Base-by-base conservation (phyloP, 2,329 filamentous ascomycete genomes). In the Sphaceloma murrayae region DNA sequence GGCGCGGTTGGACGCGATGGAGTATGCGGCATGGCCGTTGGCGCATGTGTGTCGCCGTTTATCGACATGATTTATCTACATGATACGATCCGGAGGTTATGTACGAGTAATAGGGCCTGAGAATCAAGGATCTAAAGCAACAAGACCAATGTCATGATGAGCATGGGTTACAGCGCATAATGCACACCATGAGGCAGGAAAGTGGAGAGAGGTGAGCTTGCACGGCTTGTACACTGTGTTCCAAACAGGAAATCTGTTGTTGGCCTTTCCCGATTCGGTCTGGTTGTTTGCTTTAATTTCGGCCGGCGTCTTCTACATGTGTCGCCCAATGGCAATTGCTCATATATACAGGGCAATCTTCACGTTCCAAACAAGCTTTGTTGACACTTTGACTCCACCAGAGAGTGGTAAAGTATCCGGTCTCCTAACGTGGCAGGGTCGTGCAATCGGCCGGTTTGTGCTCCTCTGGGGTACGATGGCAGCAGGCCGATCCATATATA, bases 21-120 rank as follows among this genome's bases (percentile, higher is more conserved):
- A 18, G 42, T 45, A 13, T 31, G 42, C 29, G 42, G 42, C 42
- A 34, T 29, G 22, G 31, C 42, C 42, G 42, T 45, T 45, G 31
- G 31, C 30, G 22, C 19, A 11, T 45, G 42, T 29, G 42, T 34
- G 30, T 45, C 22, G 30, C 29, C 31, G 30, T 32, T 36, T 26
- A 29, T 22, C 21, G 42, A 45, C 42, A 45, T 45, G 30, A 22
- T 34, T n/a, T 36, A 26, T 34, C 16, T 43, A 43, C 36, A 40
- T 40, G 36, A 40, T 40, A 40, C 30, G 34, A n/a, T n/a, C n/a
- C 24, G 11, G 14, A n/a, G 17, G 24, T 19, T 40, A 40, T 40
- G 30, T 40, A 40, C 36, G 26, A 40, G 36, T 27, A 19, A 40
- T 29, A 16, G 16, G 30, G n/a, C n/a, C n/a, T n/a, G n/a, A 22